Percentiles rank a stretch among this genome's conserved stretches.
These are phyloP conservation scores for Candida nitratophila DNA, from an alignment of 805 yeast genomes.

Conservation along the genomic window DNA sequence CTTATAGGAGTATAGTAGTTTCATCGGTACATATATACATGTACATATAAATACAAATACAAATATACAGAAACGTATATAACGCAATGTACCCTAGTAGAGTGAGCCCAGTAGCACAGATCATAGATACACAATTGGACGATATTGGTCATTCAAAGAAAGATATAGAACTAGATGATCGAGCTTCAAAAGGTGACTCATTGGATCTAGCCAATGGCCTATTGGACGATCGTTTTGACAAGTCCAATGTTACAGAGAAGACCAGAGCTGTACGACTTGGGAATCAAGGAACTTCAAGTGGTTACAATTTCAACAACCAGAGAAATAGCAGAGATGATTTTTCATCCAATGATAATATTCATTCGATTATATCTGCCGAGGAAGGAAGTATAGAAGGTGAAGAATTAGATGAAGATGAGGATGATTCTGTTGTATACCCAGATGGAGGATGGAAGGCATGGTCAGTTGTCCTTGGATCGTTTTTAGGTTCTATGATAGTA, in stretches of 20 bases:
- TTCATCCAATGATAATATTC: background rate
- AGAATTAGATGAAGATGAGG: background rate
- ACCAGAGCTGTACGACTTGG: too few species aligned
- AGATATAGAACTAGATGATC: background rate
- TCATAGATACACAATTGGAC: background rate
- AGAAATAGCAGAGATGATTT: background rate
- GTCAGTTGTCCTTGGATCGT: conserved; percentile 49
- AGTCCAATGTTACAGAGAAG: too few species aligned
- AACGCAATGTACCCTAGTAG: background rate
- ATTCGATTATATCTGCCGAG: background rate
- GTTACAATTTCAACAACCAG: background rate
- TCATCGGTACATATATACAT: too few species aligned
- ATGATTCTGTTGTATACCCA: conserved; percentile 31
- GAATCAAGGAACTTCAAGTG: background rate
- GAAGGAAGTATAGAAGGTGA: background rate
- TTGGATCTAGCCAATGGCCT: too few species aligned
- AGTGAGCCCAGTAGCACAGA: background rate
- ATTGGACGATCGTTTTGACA: too few species aligned
- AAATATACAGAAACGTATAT: too few species aligned
- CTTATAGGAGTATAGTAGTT: too few species aligned
- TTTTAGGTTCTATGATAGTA: conserved; percentile 45
- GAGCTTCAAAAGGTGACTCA: too few species aligned
- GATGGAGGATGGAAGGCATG: conserved; percentile 59
- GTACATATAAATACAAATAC: too few species aligned
- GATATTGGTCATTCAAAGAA: background rate